Evolutionary conservation across 2,329 filamentous ascomycete genomes (phyloP).

Genomic region (Penicillium sp.): DNA sequence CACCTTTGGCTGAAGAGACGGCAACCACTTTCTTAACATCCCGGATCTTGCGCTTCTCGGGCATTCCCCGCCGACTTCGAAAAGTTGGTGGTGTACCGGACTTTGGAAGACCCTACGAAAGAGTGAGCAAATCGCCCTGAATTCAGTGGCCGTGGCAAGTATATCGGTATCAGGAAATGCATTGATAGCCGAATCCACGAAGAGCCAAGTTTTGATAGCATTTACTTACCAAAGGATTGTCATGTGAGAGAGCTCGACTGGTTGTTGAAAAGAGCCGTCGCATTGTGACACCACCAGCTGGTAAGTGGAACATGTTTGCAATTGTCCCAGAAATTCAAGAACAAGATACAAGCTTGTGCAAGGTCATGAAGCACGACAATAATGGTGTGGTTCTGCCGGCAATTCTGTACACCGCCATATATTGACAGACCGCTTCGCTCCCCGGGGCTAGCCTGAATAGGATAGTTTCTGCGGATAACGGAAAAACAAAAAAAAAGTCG

Average conservation of each 20-base stretch:
- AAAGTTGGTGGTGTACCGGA: conserved; percentile 67
- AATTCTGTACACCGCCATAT: neutral
- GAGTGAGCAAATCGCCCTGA: neutral
- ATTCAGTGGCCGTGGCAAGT: neutral
- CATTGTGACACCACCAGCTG: conserved; percentile 21
- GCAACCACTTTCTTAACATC: conserved; percentile 90
- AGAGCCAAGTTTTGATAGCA: neutral
- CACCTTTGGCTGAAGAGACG: conserved; percentile 95
- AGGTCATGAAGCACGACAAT: neutral
- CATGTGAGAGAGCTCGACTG: conserved; percentile 62
- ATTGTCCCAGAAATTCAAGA: neutral
- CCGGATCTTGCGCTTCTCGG: conserved; percentile 74
- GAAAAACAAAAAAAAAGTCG: conserved; percentile 29
- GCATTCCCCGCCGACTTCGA: conserved; percentile 75
- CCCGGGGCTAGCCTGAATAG: conserved; percentile 9
- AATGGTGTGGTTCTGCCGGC: conserved; percentile 13
- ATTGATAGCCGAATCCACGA: neutral
- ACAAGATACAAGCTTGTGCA: neutral
- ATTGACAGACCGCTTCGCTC: neutral
- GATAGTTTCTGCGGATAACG: conserved; percentile 23
- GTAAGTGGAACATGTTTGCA: neutral
- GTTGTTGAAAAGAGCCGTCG: conserved; percentile 57
- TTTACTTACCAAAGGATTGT: conserved; percentile 77
- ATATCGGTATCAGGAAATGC: neutral
- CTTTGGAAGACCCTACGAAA: conserved; percentile 72